Evolutionary conservation across 163 green algal genomes (phyloP).

Genomic region (Picocystis sp.): DNA sequence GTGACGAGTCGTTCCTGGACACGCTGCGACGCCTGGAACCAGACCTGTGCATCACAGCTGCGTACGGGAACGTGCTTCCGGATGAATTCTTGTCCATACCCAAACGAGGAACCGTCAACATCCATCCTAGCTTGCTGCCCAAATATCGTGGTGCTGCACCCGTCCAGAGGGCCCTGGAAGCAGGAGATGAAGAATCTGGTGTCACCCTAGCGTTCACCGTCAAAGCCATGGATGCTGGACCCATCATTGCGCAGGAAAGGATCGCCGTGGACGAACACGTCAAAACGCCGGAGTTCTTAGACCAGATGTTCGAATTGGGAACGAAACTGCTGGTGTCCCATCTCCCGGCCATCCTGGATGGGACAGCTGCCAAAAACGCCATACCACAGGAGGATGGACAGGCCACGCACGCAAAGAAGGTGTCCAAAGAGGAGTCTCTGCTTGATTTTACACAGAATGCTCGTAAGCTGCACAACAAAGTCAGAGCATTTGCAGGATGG

Average conservation of each 20-base stretch:
- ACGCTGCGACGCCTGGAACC: slow-evolving; percentile 40
- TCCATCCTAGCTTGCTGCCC: slow-evolving; percentile 91
- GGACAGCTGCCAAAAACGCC: slow-evolving; percentile 23
- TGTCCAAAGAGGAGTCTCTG: slow-evolving; percentile 44
- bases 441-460: slow-evolving; percentile 50
- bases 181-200: slow-evolving; percentile 34
- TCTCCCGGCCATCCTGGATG: slow-evolving; percentile 52
- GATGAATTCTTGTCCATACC: slow-evolving; percentile 73
- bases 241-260: slow-evolving; percentile 57
- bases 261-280: slow-evolving; percentile 27
- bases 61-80: slow-evolving; percentile 93
- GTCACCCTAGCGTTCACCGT: slow-evolving; percentile 86
- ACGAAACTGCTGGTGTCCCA: slow-evolving; percentile 46
- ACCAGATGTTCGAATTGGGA: slow-evolving; percentile 52
- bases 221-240: slow-evolving; percentile 73
- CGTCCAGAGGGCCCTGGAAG: slow-evolving; percentile 72
- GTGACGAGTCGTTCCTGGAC: slow-evolving; percentile 52
- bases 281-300: slow-evolving; percentile 46
- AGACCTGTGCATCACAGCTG: slow-evolving; percentile 87
- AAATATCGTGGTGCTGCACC: slow-evolving; percentile 79
- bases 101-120: slow-evolving; percentile 71
- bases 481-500: slow-evolving; percentile 73
- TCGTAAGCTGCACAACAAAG: slow-evolving; percentile 49
- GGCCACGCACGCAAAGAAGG: slow-evolving; percentile 52
- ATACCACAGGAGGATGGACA: slow-evolving; percentile 25